Evolutionary conservation across 441 rosid genomes (phyloP), one percentile per base, ranked within the genome.

Genomic region (Isatis lusitanica): DNA sequence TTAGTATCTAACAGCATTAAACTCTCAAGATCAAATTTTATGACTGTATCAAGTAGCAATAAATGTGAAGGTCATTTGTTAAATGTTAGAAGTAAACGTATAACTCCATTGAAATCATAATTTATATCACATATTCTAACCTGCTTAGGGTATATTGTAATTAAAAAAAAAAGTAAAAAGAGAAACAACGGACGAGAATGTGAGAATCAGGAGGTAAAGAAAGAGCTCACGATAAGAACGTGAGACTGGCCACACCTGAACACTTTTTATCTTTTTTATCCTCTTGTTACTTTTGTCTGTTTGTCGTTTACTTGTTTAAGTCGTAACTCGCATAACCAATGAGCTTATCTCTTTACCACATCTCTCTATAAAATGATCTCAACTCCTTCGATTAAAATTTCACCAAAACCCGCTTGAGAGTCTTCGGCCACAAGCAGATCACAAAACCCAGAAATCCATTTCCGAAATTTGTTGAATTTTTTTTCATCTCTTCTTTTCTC

Each of bases 281-380:
- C 7, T 57, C 70, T 7, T 30, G 13, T 30, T 18, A 30, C 60
- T 31, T 53, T 72, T 26, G 58, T 69, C 72, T 7, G 47, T 30
- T 66, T 56, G 75, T 65, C 77, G 78, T 40, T 48, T 76, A 75
- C 70, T 69, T 69, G 57, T 48, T 12, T 26, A 36, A 59, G 72
- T 71, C 80, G n/a, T 76, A 77, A 76, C 68, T 71, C 40, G 51
- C 68, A 44, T 47, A 65, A 46, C 74, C 74, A 72, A 61, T 77
- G 40, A 71, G 74, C 77, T 77, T 72, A 76, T 76, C 80, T 76
- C 76, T 77, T 77, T 43, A 66, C 73, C 63, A 52, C 72, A 68
- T 40, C 9, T 70, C 59, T 70, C 76, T 76, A 76, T 76, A 76
- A 57, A 76, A 38, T 58, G 51, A 68, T 58, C 82, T 81, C 77